These are phyloP conservation scores for Coemansia sp. DNA, from an alignment of 192 early-diverging fungal species.

Conservation along the genomic window DNA sequence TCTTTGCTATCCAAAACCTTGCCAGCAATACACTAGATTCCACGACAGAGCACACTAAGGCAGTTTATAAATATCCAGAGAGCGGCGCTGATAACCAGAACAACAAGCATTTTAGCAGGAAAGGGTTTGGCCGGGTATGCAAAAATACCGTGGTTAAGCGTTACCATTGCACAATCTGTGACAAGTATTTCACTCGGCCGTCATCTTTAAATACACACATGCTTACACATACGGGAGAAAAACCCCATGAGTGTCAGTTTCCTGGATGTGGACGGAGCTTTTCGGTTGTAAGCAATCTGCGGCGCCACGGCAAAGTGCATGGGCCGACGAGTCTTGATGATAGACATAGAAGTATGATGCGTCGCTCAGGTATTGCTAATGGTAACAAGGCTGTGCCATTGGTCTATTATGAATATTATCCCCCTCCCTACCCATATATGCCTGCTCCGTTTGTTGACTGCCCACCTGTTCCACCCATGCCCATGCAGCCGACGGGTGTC, in stretches of 20 bases:
- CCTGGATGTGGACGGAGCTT: constrained; percentile 62
- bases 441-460: neutral
- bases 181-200: constrained; percentile 66
- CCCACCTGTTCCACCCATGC: too few species aligned
- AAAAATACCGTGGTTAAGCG: neutral
- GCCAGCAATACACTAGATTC: neutral
- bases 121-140: constrained; percentile 20
- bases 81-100: too few species aligned
- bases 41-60: too few species aligned
- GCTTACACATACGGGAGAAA: constrained; percentile 74
- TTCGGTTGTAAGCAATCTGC: constrained; percentile 71
- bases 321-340: neutral
- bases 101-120: neutral
- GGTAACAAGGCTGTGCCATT: neutral
- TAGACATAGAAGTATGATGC: neutral
- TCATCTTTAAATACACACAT: constrained; percentile 66
- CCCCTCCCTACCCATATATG: neutral
- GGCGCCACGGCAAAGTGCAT: constrained; percentile 58
- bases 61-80: too few species aligned
- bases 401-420: neutral
- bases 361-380: constrained; percentile 4
- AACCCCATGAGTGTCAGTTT: constrained; percentile 61
- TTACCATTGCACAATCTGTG: constrained; percentile 59
- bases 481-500: too few species aligned
- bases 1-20: neutral